A percentile compares a stretch with the other conserved stretches of the same genome.
Conservation (phyloP, 139 green algal species). For the Diplosphaera chodatii region DNA sequence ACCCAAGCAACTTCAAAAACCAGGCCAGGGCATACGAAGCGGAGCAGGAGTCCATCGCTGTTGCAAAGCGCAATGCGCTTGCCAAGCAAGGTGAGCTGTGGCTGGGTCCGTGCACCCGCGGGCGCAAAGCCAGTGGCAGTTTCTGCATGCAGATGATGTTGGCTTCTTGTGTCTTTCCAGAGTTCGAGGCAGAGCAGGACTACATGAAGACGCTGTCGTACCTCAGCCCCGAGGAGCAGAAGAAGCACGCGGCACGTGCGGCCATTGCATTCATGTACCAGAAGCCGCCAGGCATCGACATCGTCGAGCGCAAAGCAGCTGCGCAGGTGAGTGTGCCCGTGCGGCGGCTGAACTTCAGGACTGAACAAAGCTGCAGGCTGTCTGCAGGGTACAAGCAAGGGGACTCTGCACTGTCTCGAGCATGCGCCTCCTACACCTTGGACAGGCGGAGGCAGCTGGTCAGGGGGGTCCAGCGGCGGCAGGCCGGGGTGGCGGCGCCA, state of each 20-base stretch:
- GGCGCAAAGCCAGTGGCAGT: too few species aligned
- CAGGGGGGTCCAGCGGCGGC: background rate
- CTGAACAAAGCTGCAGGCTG: background rate
- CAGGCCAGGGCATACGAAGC: conserved; percentile 59
- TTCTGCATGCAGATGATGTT: too few species aligned
- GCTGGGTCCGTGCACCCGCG: too few species aligned
- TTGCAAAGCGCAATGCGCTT: background rate
- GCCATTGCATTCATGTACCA: conserved; percentile 68
- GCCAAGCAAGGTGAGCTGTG: background rate
- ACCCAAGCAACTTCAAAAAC: conserved; percentile 78
- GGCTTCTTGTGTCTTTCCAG: conserved; percentile 33
- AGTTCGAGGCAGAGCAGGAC: conserved; percentile 75
- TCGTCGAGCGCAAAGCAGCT: conserved; percentile 6
- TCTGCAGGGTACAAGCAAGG: too few species aligned
- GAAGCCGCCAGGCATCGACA: conserved; percentile 75
- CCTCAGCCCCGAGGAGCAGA: conserved; percentile 49
- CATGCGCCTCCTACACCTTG: too few species aligned
- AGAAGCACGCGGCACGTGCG: conserved; percentile 43
- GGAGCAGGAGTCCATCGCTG: conserved; percentile 15
- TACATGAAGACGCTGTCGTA: conserved; percentile 57
- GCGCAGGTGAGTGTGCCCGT: background rate
- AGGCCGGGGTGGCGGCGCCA: background rate
- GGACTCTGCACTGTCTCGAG: too few species aligned
- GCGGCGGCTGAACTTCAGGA: too few species aligned
- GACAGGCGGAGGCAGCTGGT: background rate